A percentile compares a stretch with the other conserved stretches of the same genome.
Conservation (phyloP, 805 yeast species). For the Myxozyma mucilagina region DNA sequence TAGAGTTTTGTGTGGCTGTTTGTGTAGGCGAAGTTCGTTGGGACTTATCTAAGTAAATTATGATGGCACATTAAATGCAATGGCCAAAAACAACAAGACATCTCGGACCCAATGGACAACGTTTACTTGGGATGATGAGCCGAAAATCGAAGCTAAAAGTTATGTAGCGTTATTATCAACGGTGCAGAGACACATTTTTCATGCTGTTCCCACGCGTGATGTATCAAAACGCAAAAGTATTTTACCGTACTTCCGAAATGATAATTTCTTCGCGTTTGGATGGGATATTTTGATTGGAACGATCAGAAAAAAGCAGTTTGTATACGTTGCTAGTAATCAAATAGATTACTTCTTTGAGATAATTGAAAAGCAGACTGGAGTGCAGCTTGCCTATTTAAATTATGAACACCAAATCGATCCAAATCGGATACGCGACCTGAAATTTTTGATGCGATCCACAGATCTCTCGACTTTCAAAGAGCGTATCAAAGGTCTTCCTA, state of each 20-base stretch:
- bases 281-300: constrained; percentile 8
- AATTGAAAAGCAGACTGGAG: not conserved
- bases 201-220: not conserved
- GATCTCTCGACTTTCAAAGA: not conserved
- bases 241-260: not conserved
- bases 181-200: constrained; percentile 2
- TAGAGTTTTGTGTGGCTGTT: too few relatives aligned
- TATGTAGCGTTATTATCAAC: not conserved
- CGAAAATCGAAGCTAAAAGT: not conserved
- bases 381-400: not conserved
- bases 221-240: not conserved
- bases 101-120: too few relatives aligned
- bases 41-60: too few relatives aligned
- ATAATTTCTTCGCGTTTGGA: constrained; percentile 6
- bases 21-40: too few relatives aligned
- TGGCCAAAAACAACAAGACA: too few relatives aligned
- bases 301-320: not conserved
- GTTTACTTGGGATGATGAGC: too few relatives aligned
- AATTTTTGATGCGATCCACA: not conserved
- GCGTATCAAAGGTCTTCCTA: not conserved
- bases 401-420: not conserved
- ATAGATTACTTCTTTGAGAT: not conserved
- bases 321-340: not conserved
- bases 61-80: too few relatives aligned
- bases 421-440: not conserved